A percentile compares a stretch with the other conserved stretches of the same genome.
Conservation (phyloP, 208 protist genomes). For the Porcisia deanei region DNA sequence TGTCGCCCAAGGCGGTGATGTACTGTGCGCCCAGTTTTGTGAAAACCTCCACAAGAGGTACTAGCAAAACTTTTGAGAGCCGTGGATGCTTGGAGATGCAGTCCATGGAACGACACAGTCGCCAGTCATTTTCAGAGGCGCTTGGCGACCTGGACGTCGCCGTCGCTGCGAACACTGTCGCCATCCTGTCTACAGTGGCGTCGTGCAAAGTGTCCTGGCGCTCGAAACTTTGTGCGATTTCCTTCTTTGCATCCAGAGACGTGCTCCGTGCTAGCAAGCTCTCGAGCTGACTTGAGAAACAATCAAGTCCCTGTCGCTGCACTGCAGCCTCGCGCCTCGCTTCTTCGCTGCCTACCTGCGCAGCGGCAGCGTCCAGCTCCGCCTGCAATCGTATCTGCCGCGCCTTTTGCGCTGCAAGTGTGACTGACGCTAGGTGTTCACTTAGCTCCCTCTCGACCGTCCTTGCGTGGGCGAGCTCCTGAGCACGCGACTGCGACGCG, state of each 20-base stretch:
- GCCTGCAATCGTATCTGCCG: constrained; percentile 20
- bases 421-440: background rate
- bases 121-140: background rate
- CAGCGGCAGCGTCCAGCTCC: constrained; percentile 4
- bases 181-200: background rate
- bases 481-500: background rate
- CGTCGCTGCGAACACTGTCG: background rate
- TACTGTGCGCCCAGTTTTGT: background rate
- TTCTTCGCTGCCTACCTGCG: constrained; percentile 3
- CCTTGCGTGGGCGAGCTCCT: constrained; percentile 13
- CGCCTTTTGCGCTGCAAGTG: background rate
- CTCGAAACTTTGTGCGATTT: no score
- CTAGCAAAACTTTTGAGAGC: background rate
- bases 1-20: background rate
- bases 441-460: constrained; percentile 4
- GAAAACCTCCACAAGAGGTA: constrained; percentile 2
- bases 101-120: background rate
- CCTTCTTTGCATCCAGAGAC: background rate
- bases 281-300: background rate
- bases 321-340: constrained; percentile 1
- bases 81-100: constrained; percentile 4
- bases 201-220: background rate
- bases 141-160: background rate
- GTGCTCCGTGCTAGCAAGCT: background rate
- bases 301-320: background rate